A percentile compares a stretch with the other conserved stretches of the same genome.
phyloP scores from a whole-genome alignment of 169 alveolate species.

The Plasmodium sp. region DNA sequence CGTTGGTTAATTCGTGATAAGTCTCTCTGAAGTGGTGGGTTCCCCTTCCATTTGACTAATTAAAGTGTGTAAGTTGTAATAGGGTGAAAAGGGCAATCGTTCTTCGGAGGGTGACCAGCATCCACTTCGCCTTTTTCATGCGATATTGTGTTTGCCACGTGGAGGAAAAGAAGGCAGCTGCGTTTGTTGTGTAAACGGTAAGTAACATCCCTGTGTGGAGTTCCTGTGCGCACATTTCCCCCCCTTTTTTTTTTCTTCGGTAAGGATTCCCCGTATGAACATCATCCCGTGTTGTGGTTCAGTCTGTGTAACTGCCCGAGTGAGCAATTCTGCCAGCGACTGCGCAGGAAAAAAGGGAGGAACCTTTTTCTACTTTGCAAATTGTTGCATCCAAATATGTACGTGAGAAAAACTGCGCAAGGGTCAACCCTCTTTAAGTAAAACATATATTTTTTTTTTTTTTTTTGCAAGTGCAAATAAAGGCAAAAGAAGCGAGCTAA shows the following conservation, averaged over 20 bases:
- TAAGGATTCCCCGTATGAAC: background rate
- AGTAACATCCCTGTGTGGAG: background rate
- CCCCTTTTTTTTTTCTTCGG: background rate
- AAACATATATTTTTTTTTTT: background rate
- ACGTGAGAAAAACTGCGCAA: background rate
- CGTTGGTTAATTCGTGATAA: background rate
- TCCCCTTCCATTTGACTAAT: background rate
- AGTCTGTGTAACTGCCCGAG: background rate
- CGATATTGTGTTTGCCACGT: background rate
- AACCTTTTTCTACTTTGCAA: background rate
- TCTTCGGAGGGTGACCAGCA: background rate
- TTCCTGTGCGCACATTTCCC: background rate
- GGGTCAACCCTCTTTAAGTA: background rate
- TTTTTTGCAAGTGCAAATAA: background rate
- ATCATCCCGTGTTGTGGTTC: background rate
- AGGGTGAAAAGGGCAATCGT: background rate
- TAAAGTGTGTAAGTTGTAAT: background rate
- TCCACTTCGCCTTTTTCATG: background rate
- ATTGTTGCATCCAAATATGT: background rate
- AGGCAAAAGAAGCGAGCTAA: background rate
- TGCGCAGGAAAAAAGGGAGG: background rate
- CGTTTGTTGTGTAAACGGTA: background rate
- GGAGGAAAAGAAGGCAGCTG: background rate
- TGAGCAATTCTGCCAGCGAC: background rate
- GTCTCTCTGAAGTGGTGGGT: background rate